Evolutionary conservation across 1,139 yeast species (phyloP), one percentile per base, ranked within the genome.

Genomic region (Pichia norvegensis): DNA sequence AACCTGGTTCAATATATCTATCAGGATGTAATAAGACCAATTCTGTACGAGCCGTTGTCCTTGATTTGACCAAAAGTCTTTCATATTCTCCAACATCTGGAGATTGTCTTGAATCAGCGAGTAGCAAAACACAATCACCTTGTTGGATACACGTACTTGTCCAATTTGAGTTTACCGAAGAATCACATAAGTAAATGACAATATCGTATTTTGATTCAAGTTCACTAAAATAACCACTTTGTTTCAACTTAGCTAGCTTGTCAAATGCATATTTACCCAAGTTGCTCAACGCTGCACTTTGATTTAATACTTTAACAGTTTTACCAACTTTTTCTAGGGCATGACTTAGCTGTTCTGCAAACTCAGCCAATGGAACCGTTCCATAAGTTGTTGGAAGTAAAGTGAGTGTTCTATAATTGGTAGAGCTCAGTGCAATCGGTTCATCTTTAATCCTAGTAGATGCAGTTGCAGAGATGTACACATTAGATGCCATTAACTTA

Each of bases 221-320:
- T 53, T 88, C 95, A 0, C 96, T 86, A 58, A 92, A 83, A 58
- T 84, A 86, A 0, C 97, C 96, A 41, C 94, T 78, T 51, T 90
- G 79, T 61, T 87, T 88, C 58, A 92, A 69, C 47, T 83, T 79
- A 0, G 96, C 87, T 49, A 92, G 71, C 55, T 82, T 90, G 62
- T 87, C 95, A 67, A 92, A 92, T 0, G 98, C 97, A 65, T 90
- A 87, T 46, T 90, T 76, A 0, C 98, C 98, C 49, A 92, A 69
- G 62, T 85, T 92, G 3, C 77, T 75, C 49, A 92, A 68, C 1
- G 90, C 81, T 0, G 90, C 75, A 0, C 95, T 82, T 59, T 88
- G 95, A 55, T 88, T 88, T 22, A 92, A 67, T 0, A 88, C 78
- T 45, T 84, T 80, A 1, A 86, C 95, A 8, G 79, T 72, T 43